These are phyloP conservation scores for Salvia sclarea DNA, from an alignment of 305 asterid genomes.

Conservation along the genomic window DNA sequence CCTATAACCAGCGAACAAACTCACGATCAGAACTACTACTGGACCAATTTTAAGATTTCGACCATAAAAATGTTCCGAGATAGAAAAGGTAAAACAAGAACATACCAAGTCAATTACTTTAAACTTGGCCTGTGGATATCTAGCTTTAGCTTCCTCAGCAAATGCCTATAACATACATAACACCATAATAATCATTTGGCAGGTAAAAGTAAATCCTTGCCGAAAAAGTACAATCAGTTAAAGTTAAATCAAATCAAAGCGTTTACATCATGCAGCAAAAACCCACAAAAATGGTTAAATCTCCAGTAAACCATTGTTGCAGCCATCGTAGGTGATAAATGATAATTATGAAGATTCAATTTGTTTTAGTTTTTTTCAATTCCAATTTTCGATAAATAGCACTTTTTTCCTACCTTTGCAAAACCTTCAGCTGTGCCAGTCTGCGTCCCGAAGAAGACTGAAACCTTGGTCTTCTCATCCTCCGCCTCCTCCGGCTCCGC, in stretches of 20 bases:
- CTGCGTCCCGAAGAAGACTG: slow-evolving; percentile 63
- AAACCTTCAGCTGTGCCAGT: slow-evolving; percentile 81
- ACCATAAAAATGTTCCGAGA: background rate
- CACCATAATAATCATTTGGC: slow-evolving; percentile 21
- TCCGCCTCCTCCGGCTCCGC: slow-evolving; percentile 50
- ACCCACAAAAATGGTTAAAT: slow-evolving; percentile 24
- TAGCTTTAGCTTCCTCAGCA: slow-evolving; percentile 95
- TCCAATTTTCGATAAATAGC: background rate
- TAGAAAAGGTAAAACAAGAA: background rate
- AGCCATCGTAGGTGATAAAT: background rate
- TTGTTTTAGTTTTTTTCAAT: background rate
- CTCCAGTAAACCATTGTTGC: slow-evolving; percentile 5
- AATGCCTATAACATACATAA: slow-evolving; percentile 57
- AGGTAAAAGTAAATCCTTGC: slow-evolving; percentile 2
- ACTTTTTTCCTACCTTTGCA: slow-evolving; percentile 52
- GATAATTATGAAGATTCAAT: slow-evolving; percentile 5
- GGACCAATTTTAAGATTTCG: slow-evolving; percentile 10
- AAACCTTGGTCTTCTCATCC: slow-evolving; percentile 53
- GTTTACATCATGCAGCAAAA: slow-evolving; percentile 20
- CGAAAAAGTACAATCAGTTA: background rate
- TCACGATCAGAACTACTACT: slow-evolving; percentile 4
- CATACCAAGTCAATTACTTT: slow-evolving; percentile 83
- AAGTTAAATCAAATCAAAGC: slow-evolving; percentile 23
- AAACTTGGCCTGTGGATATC: slow-evolving; percentile 74
- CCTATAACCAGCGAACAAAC: slow-evolving; percentile 47